Base-by-base conservation (phyloP, 148 eudicot genomes). In the Fagopyrum homotropicum region DNA sequence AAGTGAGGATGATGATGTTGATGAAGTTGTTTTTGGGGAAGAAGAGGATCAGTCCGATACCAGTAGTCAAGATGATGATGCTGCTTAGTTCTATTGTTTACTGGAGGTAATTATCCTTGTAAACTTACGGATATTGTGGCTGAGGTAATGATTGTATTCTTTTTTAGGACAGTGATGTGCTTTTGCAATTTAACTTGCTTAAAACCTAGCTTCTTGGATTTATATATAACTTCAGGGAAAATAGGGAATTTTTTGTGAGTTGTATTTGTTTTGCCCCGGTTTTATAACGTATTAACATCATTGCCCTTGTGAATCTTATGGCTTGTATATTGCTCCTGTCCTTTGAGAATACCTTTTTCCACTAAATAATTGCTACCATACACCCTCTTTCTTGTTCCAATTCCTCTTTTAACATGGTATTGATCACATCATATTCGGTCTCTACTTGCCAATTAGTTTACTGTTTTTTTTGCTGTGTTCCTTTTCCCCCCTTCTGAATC, bases 1-100 rank as follows among this genome's bases (percentile, higher is more conserved):
- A 80, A 87, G 89, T 69, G 96, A 93, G 71, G 92, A 88, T 77
- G 98, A 86, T 7, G 86, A 79, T 77, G 90, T 86, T 54, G 96
- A 88, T 57, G 98, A 91, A 69, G 82, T 88, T 75, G 71, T 86
- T 61, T 88, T 85, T 73, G 89, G 91, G 14, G 85, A 84, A 47
- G 89, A 87, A 46, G 97, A 84, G 29, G 90, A 85, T 59, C 87
- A 85, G 72, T 85, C 92, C 12, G 72, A 86, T 60, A 86, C 78
- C 74, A 79, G 82, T 71, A 85, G 77, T 35, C 45, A 66, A 66
- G 88, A 88, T 60, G 87, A 85, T 60, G 87, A 85, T 48, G 75
- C 49, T 72, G 75, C 75, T 26, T 46, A 46, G 71, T 12, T 66
- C 19, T 40, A 40, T 66, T 63, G 16, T 43, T 66, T 17, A 40